Percentiles rank a stretch among this genome's conserved stretches.
Conservation (phyloP, 805 yeast genomes). For the Starmerella sp. region DNA sequence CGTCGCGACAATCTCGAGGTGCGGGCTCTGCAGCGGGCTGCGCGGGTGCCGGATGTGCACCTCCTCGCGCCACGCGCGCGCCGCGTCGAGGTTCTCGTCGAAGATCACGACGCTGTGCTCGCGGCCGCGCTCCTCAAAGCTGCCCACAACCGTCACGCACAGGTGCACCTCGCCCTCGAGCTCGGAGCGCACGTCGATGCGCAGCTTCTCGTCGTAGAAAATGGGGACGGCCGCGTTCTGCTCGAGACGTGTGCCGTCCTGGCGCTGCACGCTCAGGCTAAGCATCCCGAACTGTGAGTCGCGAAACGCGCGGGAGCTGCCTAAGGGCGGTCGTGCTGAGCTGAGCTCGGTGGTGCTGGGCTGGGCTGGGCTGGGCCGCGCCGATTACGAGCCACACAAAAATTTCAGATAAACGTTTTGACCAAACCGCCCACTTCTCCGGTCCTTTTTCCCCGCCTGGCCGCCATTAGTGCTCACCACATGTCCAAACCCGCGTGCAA, state of each 20-base stretch:
- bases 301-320: neutral
- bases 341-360: neutral
- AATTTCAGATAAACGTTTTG: neutral
- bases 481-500: constrained; percentile 23
- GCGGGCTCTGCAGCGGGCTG: constrained; percentile 18
- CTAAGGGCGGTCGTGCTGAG: neutral
- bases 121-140: constrained; percentile 10
- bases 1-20: constrained; percentile 16
- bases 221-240: neutral
- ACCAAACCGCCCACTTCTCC: neutral
- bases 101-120: constrained; percentile 15
- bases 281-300: constrained; percentile 4
- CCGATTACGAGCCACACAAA: neutral
- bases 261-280: constrained; percentile 9
- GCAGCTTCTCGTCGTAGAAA: constrained; percentile 18
- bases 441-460: too few relatives aligned
- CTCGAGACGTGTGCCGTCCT: constrained; percentile 9
- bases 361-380: neutral
- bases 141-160: constrained; percentile 15
- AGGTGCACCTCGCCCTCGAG: constrained; percentile 14
- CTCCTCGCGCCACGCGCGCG: constrained; percentile 1
- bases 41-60: constrained; percentile 20
- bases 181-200: constrained; percentile 4
- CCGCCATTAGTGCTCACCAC: neutral
- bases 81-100: constrained; percentile 11